Conservation (phyloP, 176 grass and related monocot genomes). For the Secale cereale region DNA sequence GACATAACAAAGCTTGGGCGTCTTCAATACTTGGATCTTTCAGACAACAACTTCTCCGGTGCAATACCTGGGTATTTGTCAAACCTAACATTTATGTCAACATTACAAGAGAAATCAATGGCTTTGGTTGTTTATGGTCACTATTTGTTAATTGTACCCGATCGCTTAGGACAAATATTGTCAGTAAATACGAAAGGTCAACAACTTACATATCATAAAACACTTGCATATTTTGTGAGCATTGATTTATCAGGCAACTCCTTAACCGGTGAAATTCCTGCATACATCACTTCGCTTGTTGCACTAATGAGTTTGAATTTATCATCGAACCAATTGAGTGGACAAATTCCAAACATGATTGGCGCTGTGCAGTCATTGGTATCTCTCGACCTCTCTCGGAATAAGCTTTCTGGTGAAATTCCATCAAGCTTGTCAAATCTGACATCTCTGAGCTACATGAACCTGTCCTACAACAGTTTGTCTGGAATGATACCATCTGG, state of each 20-base stretch:
- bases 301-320: constrained; percentile 25
- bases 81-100: neutral
- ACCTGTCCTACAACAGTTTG: no score
- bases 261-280: constrained; percentile 25
- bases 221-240: neutral
- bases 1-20: neutral
- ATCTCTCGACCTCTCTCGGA: neutral
- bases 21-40: neutral
- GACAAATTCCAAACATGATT: constrained; percentile 21
- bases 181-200: constrained; percentile 26
- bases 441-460: no score
- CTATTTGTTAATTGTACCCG: no score
- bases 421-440: no score
- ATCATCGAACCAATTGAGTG: constrained; percentile 24
- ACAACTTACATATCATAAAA: neutral
- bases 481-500: no score
- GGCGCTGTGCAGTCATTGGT: constrained; percentile 23
- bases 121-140: no score
- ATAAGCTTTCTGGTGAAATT: no score
- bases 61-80: neutral
- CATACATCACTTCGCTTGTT: constrained; percentile 3
- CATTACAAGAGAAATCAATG: neutral
- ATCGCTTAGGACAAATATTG: neutral
- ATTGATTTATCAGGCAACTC: constrained; percentile 35
- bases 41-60: neutral